Base-by-base conservation (phyloP, 306 rosid genomes). In the Sphenostylis stenocarpa region DNA sequence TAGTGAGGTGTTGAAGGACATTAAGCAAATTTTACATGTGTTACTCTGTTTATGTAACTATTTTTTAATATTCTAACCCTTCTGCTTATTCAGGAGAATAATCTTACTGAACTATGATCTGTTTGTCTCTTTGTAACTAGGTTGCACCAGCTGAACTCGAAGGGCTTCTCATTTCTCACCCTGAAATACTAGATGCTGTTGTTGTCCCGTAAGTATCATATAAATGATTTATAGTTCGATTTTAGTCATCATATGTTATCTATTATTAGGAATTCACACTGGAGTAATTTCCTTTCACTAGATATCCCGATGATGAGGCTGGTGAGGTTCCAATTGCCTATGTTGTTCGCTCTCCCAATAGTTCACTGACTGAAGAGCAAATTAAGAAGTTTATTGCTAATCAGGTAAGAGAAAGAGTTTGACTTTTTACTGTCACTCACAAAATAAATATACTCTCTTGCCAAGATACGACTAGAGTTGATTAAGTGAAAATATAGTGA, bases 121-220 rank as follows among this genome's bases (percentile, higher is more conserved):
- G 21, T 67, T 77, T 62, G 33, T 8, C 56, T 73, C 48, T 26
- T 61, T 52, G 24, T 55, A 72, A 26, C 34, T 81, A 92, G 96
- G 97, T 95, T 80, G 98, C 98, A 5, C 98, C 98, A 62, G 97
- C 98, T 36, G 98, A 92, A 78, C 96, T 95, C 44, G 98, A 95
- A 86, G 97, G 93, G 45, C 86, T 95, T 73, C 93, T 95, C 19
- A 81, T 95, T 80, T 92, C 98, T 82, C 97, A 95, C 84, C 96
- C 98, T 51, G 96, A 90, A 82, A 88, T 95, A 80, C 71, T 89
- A 44, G 98, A 95, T 39, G 95, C 98, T 7, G 98, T 95, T 77
- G 98, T 95, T 81, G 89, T 95, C 78, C 96, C 96, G 98, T 95
- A 80, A 89, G 96, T 86, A 56, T 67, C 38, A 15, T 55, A 57